Evolutionary conservation across 1,284 basidiomycete genomes (phyloP).

Genomic region (Peniophora sp.): DNA sequence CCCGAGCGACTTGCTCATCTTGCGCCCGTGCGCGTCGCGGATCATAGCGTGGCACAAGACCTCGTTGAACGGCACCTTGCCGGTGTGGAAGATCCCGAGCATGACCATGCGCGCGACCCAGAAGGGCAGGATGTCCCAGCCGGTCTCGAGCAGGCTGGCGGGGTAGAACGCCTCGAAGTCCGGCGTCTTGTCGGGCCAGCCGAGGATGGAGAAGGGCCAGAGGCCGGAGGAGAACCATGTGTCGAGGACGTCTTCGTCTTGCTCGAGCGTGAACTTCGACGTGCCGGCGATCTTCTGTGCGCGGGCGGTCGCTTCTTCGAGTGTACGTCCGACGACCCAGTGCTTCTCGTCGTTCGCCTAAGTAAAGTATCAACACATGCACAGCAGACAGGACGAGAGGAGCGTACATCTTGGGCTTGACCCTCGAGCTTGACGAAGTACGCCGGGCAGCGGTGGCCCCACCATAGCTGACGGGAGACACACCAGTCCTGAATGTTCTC

Average conservation of each 20-base stretch:
- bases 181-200: conserved; percentile 80
- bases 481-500: conserved; percentile 99
- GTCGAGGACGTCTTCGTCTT: conserved; percentile 97
- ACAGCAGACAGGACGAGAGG: background rate
- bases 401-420: conserved; percentile 61
- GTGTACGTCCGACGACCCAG: conserved; percentile 88
- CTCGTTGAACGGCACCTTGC: conserved; percentile 89
- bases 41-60: conserved; percentile 99
- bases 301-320: conserved; percentile 75
- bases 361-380: conserved; percentile 3
- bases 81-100: conserved; percentile 88
- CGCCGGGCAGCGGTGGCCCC: conserved; percentile 96
- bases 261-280: conserved; percentile 72
- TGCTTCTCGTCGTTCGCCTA: conserved; percentile 65
- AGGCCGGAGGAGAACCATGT: conserved; percentile 99
- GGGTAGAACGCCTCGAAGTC: conserved; percentile 87
- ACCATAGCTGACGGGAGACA: conserved; percentile 98
- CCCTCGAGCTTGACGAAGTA: conserved; percentile 91
- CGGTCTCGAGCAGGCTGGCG: conserved; percentile 86
- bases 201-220: conserved; percentile 98
- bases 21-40: conserved; percentile 95
- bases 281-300: conserved; percentile 71
- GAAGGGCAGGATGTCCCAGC: conserved; percentile 99
- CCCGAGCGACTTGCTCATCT: conserved; percentile 98
- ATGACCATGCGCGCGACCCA: conserved; percentile 99